Base-by-base conservation (phyloP, 805 yeast species). In the Priceomyces fermenticarens region DNA sequence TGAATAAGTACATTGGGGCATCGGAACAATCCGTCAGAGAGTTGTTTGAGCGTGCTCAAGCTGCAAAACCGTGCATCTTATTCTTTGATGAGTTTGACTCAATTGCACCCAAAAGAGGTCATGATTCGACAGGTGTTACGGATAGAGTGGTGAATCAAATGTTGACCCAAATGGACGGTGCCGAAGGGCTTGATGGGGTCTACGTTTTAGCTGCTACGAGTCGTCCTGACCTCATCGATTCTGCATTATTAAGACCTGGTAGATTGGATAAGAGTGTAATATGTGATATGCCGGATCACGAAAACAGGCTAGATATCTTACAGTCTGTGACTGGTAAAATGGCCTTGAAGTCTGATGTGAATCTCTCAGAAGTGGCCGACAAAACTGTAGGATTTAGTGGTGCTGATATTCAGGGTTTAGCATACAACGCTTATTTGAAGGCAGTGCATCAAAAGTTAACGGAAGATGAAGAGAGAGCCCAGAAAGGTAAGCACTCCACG, bases 151-250 rank as follows among this genome's bases (percentile, higher is more conserved):
- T 93, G 17, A 93, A 93, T 63, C 99, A 93, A 58, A 78, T 93
- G 80, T 75, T 93, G 53, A 93, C 99, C 0, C 97, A 93, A 59
- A 90, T 93, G 96, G 99, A 93, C 62, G 99, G 99, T 67, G 98
- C 98, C 0, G 98, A 93, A 61, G 97, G 98, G 0, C 70, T 90
- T 23, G 97, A 90, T 53, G 97, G 98, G 3, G 98, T 93, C 2
- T 91, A 93, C 58, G 96, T 93, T 0, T 70, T 93, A 17, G 98
- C 98, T 0, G 99, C 98, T 1, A 93, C 98, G 0, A 83, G 93
- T 52, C 75, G 99, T 53, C 99, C 99, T 0, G 99, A 93, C 55
- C 73, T 93, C 51, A 90, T 93, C 48, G 99, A 93, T 60, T 84
- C 96, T 2, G 99, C 99, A 0, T 72, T 93, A 41, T 66, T 93